phyloP scores from a whole-genome alignment of 495 filamentous ascomycete genomes.

The Xylaria venustula region DNA sequence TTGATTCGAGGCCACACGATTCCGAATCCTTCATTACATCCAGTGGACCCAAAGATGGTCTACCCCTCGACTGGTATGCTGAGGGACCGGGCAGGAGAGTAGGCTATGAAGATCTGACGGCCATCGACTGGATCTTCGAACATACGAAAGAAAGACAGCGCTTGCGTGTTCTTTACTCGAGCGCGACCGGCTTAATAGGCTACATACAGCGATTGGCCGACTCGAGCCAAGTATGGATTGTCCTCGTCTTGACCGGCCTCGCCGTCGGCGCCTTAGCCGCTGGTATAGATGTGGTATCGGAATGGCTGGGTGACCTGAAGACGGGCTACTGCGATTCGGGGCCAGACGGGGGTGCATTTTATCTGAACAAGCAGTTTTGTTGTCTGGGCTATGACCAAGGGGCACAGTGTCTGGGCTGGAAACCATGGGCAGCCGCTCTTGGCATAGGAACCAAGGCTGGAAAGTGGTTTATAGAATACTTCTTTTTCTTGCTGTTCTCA shows the following conservation, averaged over 20 bases:
- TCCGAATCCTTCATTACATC: neutral
- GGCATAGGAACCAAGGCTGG: slow-evolving; percentile 63
- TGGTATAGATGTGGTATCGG: slow-evolving; percentile 84
- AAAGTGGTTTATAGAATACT: slow-evolving; percentile 77
- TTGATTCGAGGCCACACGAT: slow-evolving; percentile 10
- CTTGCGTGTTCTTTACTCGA: slow-evolving; percentile 69
- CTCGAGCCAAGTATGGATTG: slow-evolving; percentile 85
- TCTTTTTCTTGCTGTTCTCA: slow-evolving; percentile 79
- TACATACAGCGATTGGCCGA: slow-evolving; percentile 71
- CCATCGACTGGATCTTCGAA: slow-evolving; percentile 99
- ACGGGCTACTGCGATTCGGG: slow-evolving; percentile 80
- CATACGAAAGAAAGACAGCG: slow-evolving; percentile 95
- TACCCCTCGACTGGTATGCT: slow-evolving; percentile 78
- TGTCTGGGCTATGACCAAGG: slow-evolving; percentile 85
- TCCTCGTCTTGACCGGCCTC: slow-evolving; percentile 73
- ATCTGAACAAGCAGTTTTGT: slow-evolving; percentile 86
- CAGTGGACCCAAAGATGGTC: slow-evolving; percentile 57
- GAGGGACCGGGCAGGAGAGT: slow-evolving; percentile 90
- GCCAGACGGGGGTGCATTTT: slow-evolving; percentile 77
- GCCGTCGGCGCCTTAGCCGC: slow-evolving; percentile 82
- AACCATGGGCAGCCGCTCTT: slow-evolving; percentile 75
- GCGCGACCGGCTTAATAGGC: slow-evolving; percentile 68
- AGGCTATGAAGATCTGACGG: slow-evolving; percentile 93
- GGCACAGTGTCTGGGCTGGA: slow-evolving; percentile 80
- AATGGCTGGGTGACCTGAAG: slow-evolving; percentile 94